Conservation (phyloP, 352 stramenopile species). For the Aphanomyces euteiches region DNA sequence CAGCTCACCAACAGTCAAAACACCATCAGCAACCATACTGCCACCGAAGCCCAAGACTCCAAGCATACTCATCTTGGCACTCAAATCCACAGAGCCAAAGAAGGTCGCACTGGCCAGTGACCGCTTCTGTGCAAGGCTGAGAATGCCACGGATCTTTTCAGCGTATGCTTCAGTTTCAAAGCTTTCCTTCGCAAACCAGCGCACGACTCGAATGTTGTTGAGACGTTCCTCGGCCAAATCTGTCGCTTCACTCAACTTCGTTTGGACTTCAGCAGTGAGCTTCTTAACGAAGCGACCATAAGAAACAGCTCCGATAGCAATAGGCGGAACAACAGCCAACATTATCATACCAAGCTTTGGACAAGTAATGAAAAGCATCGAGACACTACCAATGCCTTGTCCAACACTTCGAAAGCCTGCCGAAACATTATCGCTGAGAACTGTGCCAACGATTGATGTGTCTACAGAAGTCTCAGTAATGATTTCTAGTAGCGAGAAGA, state of each 20-base stretch:
- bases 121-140: constrained; percentile 59
- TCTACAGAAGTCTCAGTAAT: constrained; percentile 39
- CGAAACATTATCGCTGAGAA: constrained; percentile 89
- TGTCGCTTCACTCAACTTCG: constrained; percentile 85
- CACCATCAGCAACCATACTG: constrained; percentile 78
- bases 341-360: constrained; percentile 88
- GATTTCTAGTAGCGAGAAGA: background rate
- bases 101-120: constrained; percentile 78
- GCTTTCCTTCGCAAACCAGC: constrained; percentile 82
- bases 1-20: constrained; percentile 87
- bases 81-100: constrained; percentile 79
- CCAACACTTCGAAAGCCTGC: constrained; percentile 67
- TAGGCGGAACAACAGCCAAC: constrained; percentile 86
- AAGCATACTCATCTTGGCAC: constrained; percentile 86
- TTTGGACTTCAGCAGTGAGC: constrained; percentile 86
- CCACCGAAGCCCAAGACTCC: constrained; percentile 90
- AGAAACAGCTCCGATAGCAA: constrained; percentile 81
- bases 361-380: constrained; percentile 90
- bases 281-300: constrained; percentile 87
- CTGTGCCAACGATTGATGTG: constrained; percentile 87
- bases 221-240: constrained; percentile 92
- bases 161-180: constrained; percentile 61
- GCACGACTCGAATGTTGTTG: constrained; percentile 89
- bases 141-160: constrained; percentile 57
- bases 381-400: constrained; percentile 79